These are phyloP conservation scores for Sophora flavescens DNA, from an alignment of 306 rosid species.

Conservation along the genomic window DNA sequence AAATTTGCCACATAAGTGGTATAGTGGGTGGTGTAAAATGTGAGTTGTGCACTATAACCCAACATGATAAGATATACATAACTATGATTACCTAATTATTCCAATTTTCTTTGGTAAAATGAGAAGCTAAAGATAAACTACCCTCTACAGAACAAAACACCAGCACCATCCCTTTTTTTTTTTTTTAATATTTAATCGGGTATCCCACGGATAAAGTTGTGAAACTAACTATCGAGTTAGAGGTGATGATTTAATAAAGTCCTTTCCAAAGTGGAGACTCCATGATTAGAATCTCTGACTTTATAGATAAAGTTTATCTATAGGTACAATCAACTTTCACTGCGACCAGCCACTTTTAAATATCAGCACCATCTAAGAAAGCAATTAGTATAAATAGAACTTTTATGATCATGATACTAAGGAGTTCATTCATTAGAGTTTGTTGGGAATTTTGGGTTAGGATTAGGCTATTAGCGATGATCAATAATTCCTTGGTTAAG, in stretches of 20 bases:
- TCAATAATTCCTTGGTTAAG: not conserved
- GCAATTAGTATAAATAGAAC: not conserved
- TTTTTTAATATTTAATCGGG: no score
- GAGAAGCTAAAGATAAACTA: not conserved
- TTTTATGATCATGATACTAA: not conserved
- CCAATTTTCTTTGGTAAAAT: not conserved
- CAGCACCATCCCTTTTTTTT: not conserved
- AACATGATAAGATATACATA: not conserved
- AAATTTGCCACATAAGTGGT: no score
- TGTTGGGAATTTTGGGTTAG: not conserved
- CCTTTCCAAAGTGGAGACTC: no score
- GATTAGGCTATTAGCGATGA: not conserved
- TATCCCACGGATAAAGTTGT: no score
- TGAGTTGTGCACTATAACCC: no score
- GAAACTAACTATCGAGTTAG: no score
- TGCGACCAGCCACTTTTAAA: no score
- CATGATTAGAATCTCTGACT: no score
- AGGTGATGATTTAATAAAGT: no score
- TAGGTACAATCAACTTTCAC: no score
- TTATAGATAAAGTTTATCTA: no score
- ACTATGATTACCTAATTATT: conserved; percentile 1
- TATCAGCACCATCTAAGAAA: not conserved
- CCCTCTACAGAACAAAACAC: not conserved
- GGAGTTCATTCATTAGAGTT: not conserved
- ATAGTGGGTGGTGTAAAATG: no score